These are phyloP conservation scores for Phalaenopsis hybrid DNA, from an alignment of 116 monocot genomes.

Conservation along the genomic window DNA sequence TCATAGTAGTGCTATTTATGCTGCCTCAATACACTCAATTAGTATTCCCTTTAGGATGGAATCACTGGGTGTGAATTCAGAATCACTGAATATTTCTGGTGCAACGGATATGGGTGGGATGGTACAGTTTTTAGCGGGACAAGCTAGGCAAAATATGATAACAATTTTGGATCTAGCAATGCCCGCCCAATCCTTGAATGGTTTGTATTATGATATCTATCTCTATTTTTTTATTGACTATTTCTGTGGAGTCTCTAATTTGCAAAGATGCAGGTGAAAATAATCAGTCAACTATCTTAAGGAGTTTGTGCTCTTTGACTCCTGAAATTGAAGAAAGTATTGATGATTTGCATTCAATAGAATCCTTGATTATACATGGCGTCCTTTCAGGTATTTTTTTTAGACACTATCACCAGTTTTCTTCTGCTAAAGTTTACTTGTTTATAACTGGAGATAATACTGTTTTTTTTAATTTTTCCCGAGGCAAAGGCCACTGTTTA, in stretches of 20 bases:
- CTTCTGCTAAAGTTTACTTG: background rate
- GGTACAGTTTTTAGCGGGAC: slow-evolving; percentile 51
- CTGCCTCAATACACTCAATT: slow-evolving; percentile 71
- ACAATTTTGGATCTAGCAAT: slow-evolving; percentile 63
- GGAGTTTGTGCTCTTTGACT: slow-evolving; percentile 52
- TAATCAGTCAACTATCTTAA: slow-evolving; percentile 28
- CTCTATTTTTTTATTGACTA: background rate
- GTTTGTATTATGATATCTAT: slow-evolving; percentile 23
- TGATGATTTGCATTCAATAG: slow-evolving; percentile 55
- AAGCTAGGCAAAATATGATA: slow-evolving; percentile 69
- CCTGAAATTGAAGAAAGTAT: slow-evolving; percentile 55
- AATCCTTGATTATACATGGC: slow-evolving; percentile 69
- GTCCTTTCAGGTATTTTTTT: slow-evolving; percentile 50
- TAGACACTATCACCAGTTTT: background rate
- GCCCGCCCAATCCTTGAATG: slow-evolving; percentile 65
- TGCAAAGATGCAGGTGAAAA: slow-evolving; percentile 27
- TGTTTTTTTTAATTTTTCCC: background rate
- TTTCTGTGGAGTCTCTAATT: slow-evolving; percentile 5
- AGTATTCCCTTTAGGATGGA: slow-evolving; percentile 75
- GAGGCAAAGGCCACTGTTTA: background rate
- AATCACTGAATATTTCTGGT: slow-evolving; percentile 34
- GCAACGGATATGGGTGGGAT: slow-evolving; percentile 49
- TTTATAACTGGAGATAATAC: background rate
- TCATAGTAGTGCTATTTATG: slow-evolving; percentile 85
- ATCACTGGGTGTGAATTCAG: slow-evolving; percentile 29